phyloP scores from a whole-genome alignment of 345 rosid genomes.

The Eucalyptus marginata region DNA sequence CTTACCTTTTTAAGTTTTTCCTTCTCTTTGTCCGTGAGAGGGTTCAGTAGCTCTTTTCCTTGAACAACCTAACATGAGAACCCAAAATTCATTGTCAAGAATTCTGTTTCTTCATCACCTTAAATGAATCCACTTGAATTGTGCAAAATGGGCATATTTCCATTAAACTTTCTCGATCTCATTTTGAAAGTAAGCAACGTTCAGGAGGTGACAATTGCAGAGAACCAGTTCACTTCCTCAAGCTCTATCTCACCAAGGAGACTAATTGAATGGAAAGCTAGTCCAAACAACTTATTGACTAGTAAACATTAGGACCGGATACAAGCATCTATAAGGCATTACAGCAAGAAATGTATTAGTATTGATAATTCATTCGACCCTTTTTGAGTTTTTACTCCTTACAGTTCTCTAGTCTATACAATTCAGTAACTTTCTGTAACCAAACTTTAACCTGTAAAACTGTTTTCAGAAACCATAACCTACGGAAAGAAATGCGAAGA shows the following conservation, averaged over 20 bases:
- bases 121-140: background rate
- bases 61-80: constrained; percentile 34
- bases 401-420: background rate
- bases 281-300: background rate
- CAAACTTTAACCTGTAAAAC: background rate
- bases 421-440: background rate
- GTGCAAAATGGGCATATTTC: background rate
- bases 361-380: background rate
- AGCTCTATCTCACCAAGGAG: background rate
- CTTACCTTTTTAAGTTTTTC: constrained; percentile 64
- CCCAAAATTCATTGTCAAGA: background rate
- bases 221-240: background rate
- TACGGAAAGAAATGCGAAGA: background rate
- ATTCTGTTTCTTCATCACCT: background rate
- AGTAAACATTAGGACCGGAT: background rate
- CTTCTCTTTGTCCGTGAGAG: constrained; percentile 72
- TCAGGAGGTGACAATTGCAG: background rate
- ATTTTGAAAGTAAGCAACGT: background rate
- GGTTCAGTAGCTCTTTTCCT: constrained; percentile 75
- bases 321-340: background rate
- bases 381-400: background rate
- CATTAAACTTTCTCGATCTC: background rate
- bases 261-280: background rate
- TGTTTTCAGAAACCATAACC: background rate
- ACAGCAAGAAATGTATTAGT: background rate